Base-by-base conservation (phyloP, 345 rosid genomes). In the Rhodamnia argentea region DNA sequence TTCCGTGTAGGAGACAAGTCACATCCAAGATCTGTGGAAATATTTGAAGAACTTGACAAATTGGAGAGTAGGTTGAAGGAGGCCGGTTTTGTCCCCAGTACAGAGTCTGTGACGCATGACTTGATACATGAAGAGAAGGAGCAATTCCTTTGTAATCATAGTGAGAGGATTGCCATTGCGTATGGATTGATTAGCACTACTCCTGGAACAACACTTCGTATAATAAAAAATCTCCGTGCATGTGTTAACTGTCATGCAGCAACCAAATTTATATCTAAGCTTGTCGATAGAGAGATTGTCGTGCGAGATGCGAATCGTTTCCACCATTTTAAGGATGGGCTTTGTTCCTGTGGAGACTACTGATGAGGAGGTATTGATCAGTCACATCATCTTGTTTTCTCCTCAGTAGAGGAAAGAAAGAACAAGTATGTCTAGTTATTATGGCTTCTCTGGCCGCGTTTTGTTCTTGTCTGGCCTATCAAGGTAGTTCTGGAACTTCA, bases 81-180 rank as follows among this genome's bases (percentile, higher is more conserved):
- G 78, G 83, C 86, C 3, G 88, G 88, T 27, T 87, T 87, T 76
- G 52, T 87, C 51, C 88, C 86, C 32, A 70, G 84, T n/a, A 78
- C 78, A 7, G 88, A 87, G 37, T 87, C 88, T 6, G 53, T 87
- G 81, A 84, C 57, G 26, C 88, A 87, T 84, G 88, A 87, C 75
- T 76, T 87, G 88, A 87, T 83, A 64, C 59, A 84, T 56, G 88
- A 87, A 54, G 88, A 87, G 84, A 87, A 87, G 85, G 88, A 87
- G 83, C 82, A 78, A 74, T 47, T 84, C 7, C 88, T 87, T 32
- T 87, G 88, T 47, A 84, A 75, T 51, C 88, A 87, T 40, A 87
- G 88, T 23, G 88, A 87, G 86, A 87, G 88, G 81, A 70, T 87
- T 32, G 88, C 88, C 32, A 76, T 87, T 42, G 86, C 88, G 1